Conservation (phyloP, 352 stramenopile genomes). For the Achlya hypogyna region DNA sequence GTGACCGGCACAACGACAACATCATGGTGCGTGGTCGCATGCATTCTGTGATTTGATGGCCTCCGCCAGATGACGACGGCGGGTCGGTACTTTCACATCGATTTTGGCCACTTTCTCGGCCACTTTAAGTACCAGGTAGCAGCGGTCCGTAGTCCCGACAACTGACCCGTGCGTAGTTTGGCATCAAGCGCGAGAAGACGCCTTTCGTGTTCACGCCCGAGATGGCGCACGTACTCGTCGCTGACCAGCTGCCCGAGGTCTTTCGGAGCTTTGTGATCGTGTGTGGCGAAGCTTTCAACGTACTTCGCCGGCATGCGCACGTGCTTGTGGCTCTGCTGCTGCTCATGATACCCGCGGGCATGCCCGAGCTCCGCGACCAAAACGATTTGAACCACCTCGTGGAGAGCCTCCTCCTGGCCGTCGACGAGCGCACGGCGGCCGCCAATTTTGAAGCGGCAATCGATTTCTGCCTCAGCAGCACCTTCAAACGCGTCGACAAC, state of each 20-base stretch:
- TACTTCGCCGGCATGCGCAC: conserved; percentile 10
- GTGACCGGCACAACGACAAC: conserved; percentile 49
- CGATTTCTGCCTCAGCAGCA: neutral
- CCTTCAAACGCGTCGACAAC: conserved; percentile 14
- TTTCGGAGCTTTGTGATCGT: conserved; percentile 9
- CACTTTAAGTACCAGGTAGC: conserved; percentile 85
- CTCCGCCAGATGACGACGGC: conserved; percentile 2
- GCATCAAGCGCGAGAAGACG: conserved; percentile 70
- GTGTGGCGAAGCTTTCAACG: conserved; percentile 13
- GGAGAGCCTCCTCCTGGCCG: conserved; percentile 50
- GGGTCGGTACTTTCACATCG: conserved; percentile 35
- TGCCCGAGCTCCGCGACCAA: neutral
- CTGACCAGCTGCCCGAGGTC: conserved; percentile 26
- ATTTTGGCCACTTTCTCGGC: conserved; percentile 66
- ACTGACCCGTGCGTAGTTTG: too few relatives aligned
- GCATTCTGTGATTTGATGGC: neutral
- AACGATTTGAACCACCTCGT: conserved; percentile 1
- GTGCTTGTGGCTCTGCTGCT: conserved; percentile 13
- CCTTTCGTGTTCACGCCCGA: conserved; percentile 85
- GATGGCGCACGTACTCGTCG: conserved; percentile 80
- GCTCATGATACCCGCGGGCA: conserved; percentile 21
- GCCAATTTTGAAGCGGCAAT: neutral
- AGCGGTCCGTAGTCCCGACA: too few relatives aligned
- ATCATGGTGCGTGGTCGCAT: conserved; percentile 35
- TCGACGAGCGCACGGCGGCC: conserved; percentile 14